These are phyloP conservation scores for Coemansia sp. DNA, from an alignment of 192 early-diverging fungal genomes.

Conservation along the genomic window DNA sequence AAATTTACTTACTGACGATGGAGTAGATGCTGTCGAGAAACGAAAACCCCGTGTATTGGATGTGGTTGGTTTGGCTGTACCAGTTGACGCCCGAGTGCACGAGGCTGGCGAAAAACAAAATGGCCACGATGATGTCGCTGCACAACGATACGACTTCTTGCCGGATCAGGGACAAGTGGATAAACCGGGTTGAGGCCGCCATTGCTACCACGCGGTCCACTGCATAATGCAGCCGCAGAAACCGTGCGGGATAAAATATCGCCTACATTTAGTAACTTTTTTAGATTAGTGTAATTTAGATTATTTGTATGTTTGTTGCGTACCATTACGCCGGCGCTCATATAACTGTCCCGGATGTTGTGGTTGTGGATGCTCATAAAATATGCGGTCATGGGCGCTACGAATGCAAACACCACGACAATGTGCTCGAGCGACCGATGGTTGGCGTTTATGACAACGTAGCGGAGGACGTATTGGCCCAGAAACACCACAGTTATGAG, in stretches of 20 bases:
- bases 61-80: slow-evolving; percentile 33
- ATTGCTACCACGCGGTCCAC: slow-evolving; percentile 30
- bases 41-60: slow-evolving; percentile 23
- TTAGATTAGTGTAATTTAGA: background rate
- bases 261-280: slow-evolving; percentile 9
- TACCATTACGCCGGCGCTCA: slow-evolving; percentile 53
- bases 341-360: slow-evolving; percentile 35
- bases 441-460: slow-evolving; percentile 44
- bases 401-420: slow-evolving; percentile 41
- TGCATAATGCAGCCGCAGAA: slow-evolving; percentile 42
- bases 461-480: slow-evolving; percentile 35
- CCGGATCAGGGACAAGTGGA: slow-evolving; percentile 33
- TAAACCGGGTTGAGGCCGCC: slow-evolving; percentile 13
- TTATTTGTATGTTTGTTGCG: slow-evolving; percentile 3
- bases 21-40: slow-evolving; percentile 53
- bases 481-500: slow-evolving; percentile 31
- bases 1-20: slow-evolving; percentile 38
- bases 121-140: slow-evolving; percentile 41
- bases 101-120: slow-evolving; percentile 41
- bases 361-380: slow-evolving; percentile 24
- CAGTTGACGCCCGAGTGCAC: slow-evolving; percentile 53
- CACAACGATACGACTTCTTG: slow-evolving; percentile 36
- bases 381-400: slow-evolving; percentile 35
- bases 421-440: slow-evolving; percentile 30
- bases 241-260: slow-evolving; percentile 52